A percentile compares a stretch with the other conserved stretches of the same genome.
phyloP scores from a whole-genome alignment of 345 rosid species.

The Citropsis articulata region DNA sequence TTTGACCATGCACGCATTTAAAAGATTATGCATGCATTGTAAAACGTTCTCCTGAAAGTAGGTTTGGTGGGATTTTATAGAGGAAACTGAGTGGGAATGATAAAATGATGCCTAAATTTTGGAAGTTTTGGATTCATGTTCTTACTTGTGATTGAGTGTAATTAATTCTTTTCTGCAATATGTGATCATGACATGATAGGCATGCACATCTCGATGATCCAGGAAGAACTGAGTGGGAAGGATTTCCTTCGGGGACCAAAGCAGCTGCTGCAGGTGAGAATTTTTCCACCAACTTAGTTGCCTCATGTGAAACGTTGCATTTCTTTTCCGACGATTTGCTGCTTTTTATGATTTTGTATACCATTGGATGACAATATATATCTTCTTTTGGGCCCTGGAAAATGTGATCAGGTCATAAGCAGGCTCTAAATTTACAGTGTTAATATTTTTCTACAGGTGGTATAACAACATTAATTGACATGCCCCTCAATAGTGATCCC shows the following conservation, averaged over 20 bases:
- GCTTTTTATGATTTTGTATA: background rate
- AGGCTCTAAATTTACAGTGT: background rate
- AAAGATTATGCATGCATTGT: conserved; percentile 34
- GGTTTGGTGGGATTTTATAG: background rate
- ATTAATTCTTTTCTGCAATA: background rate
- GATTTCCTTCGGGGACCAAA: conserved; percentile 90
- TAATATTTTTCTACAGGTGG: conserved; percentile 53
- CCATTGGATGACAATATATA: too few species aligned
- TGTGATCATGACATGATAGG: conserved; percentile 32
- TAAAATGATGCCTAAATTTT: background rate
- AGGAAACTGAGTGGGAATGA: background rate
- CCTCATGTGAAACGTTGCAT: background rate
- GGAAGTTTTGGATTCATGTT: background rate
- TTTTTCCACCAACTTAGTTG: background rate
- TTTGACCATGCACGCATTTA: background rate
- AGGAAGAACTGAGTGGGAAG: conserved; percentile 98
- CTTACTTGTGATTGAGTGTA: background rate
- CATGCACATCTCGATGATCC: conserved; percentile 98
- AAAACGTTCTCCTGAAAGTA: conserved; percentile 17
- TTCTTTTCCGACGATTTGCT: background rate
- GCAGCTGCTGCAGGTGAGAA: conserved; percentile 95
- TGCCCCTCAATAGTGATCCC: conserved; percentile 86
- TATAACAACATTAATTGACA: conserved; percentile 79
- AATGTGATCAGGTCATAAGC: background rate
- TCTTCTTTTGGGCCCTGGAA: background rate